Evolutionary conservation across 306 rosid genomes (phyloP).

Genomic region (Crotalaria pallida): DNA sequence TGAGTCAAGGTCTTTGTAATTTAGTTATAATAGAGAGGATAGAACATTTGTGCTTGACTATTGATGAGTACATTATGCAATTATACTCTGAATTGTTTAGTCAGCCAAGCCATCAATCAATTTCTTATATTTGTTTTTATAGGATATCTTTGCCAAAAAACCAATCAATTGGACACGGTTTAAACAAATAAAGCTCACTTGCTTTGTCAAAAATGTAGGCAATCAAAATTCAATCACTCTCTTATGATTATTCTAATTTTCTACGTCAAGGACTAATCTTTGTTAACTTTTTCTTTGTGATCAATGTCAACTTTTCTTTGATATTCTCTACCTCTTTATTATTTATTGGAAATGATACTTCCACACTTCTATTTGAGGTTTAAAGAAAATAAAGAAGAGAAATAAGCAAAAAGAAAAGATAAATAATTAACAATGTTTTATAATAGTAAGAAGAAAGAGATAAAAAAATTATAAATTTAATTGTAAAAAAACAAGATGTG

Average conservation of each 20-base stretch:
- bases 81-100: neutral
- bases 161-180: neutral
- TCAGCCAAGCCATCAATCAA: neutral
- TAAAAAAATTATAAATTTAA: no score
- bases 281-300: neutral
- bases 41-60: slow-evolving; percentile 12
- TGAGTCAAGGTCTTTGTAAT: slow-evolving; percentile 25
- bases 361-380: no score
- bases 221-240: neutral
- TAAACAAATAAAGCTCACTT: neutral
- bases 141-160: neutral
- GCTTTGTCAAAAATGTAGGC: neutral
- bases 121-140: neutral
- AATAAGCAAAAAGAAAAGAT: no score
- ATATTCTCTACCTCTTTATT: neutral
- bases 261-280: neutral
- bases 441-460: no score
- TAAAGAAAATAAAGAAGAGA: no score
- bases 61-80: neutral
- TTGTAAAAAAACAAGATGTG: no score
- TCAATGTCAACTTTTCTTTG: neutral
- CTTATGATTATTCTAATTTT: neutral
- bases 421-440: no score
- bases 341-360: no score
- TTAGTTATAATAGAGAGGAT: neutral